phyloP scores from a whole-genome alignment of 2,329 filamentous ascomycete genomes.

The Penicillium sp. region DNA sequence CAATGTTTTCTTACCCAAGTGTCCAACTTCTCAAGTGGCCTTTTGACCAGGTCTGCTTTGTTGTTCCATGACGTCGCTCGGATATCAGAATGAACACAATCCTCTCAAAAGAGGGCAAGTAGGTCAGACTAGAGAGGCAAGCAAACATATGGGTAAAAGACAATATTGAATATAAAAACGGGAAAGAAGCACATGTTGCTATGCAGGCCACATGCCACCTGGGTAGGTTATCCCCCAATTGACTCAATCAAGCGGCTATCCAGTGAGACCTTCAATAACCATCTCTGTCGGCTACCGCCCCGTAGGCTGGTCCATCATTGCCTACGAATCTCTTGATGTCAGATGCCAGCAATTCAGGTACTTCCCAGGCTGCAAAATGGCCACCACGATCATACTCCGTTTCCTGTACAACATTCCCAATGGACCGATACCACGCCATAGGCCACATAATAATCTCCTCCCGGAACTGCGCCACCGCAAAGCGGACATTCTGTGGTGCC shows the following conservation, averaged over 20 bases:
- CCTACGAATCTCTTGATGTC: slow-evolving; percentile 51
- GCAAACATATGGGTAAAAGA: neutral
- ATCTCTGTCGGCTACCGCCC: slow-evolving; percentile 30
- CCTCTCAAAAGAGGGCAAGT: neutral
- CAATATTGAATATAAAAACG: neutral
- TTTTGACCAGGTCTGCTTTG: neutral
- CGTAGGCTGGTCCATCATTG: slow-evolving; percentile 38
- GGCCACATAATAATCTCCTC: slow-evolving; percentile 51
- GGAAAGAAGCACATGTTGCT: neutral
- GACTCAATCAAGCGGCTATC: neutral
- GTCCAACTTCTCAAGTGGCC: neutral
- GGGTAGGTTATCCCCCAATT: neutral
- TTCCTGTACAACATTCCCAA: slow-evolving; percentile 52
- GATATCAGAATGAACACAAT: neutral
- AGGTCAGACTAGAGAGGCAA: neutral
- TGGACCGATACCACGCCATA: slow-evolving; percentile 47
- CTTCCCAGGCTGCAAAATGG: slow-evolving; percentile 54
- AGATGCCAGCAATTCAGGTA: slow-evolving; percentile 43
- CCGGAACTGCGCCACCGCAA: slow-evolving; percentile 53
- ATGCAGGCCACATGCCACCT: neutral
- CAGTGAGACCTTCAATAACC: slow-evolving; percentile 27
- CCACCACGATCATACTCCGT: slow-evolving; percentile 47
- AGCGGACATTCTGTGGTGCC: slow-evolving; percentile 46
- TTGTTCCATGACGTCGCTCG: no score
- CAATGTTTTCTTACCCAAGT: no score